Evolutionary conservation across 2,329 filamentous ascomycete species (phyloP).

Genomic region (Fusarium annulatum): DNA sequence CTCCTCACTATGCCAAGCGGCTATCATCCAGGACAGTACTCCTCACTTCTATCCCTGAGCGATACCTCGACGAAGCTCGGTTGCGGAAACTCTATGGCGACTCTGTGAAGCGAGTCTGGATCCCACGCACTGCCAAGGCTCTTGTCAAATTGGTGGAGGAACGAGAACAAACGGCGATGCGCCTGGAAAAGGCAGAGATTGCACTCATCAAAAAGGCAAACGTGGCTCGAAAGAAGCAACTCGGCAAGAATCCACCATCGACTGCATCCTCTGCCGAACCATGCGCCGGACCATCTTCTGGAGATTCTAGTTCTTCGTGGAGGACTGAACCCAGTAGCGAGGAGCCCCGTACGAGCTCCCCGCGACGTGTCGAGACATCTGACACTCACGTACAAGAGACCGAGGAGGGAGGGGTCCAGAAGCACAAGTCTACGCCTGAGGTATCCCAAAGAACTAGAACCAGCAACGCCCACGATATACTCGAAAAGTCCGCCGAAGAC

Average conservation of each 20-base stretch:
- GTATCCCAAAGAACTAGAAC: conserved; percentile 8
- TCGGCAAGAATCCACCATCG: conserved; percentile 5
- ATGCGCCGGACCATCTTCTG: conserved; percentile 15
- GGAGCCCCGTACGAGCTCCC: background rate
- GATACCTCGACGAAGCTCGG: conserved; percentile 81
- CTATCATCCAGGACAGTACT: conserved; percentile 92
- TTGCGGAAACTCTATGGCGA: conserved; percentile 85
- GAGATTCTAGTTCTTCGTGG: conserved; percentile 24
- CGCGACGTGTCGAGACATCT: conserved; percentile 13
- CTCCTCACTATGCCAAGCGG: conserved; percentile 83
- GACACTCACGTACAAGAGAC: background rate
- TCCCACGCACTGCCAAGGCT: conserved; percentile 79
- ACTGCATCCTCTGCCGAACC: conserved; percentile 21
- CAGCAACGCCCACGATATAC: conserved; percentile 6
- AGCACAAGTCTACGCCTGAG: conserved; percentile 29
- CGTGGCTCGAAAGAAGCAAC: conserved; percentile 71
- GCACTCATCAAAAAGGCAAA: conserved; percentile 85
- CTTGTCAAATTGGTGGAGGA: conserved; percentile 85
- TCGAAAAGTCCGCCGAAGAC: conserved; percentile 44
- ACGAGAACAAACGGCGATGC: conserved; percentile 81
- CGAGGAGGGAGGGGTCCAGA: background rate
- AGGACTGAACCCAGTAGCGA: conserved; percentile 25
- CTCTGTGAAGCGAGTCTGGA: conserved; percentile 85
- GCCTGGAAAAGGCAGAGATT: conserved; percentile 87
- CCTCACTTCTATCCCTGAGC: conserved; percentile 83